Evolutionary conservation across 1,284 basidiomycete species (phyloP).

Genomic region (Leccinum holopus): DNA sequence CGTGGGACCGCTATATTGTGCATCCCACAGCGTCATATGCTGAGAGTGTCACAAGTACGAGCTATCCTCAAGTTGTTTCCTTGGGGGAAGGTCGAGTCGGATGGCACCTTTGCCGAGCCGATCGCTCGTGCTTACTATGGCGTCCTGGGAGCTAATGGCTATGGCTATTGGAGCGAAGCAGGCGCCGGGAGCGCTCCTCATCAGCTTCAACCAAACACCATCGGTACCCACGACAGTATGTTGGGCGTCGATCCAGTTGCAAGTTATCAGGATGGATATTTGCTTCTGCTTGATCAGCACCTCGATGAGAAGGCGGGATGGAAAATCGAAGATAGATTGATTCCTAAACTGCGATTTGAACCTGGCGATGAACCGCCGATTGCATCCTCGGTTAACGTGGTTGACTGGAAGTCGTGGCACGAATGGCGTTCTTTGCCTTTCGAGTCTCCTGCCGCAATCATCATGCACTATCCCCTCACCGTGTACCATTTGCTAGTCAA

Average conservation of each 20-base stretch:
- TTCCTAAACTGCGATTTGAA: conserved; percentile 36
- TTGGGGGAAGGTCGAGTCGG: conserved; percentile 42
- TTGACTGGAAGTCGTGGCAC: conserved; percentile 43
- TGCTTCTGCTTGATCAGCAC: conserved; percentile 31
- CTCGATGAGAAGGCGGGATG: conserved; percentile 39
- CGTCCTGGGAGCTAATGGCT: conserved; percentile 39
- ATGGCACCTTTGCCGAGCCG: conserved; percentile 38
- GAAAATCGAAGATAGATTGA: conserved; percentile 37
- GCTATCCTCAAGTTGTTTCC: conserved; percentile 37
- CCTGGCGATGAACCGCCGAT: conserved; percentile 23
- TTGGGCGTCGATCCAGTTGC: conserved; percentile 12
- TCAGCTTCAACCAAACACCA: conserved; percentile 21
- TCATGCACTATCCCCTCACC: conserved; percentile 42
- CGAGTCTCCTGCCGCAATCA: conserved; percentile 41
- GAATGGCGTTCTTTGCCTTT: conserved; percentile 39
- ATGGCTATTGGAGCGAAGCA: conserved; percentile 40
- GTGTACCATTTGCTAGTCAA: conserved; percentile 39
- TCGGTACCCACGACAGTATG: conserved; percentile 1
- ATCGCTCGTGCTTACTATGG: conserved; percentile 38
- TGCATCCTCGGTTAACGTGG: conserved; percentile 27
- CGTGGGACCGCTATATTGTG: neutral
- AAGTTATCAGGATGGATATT: conserved; percentile 34
- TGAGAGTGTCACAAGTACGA: conserved; percentile 30
- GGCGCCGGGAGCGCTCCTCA: conserved; percentile 37
- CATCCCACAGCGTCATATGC: conserved; percentile 38